Percentiles rank a stretch among this genome's conserved stretches.
phyloP scores from a whole-genome alignment of 2,329 filamentous ascomycete species.

The Colletotrichum tanaceti region DNA sequence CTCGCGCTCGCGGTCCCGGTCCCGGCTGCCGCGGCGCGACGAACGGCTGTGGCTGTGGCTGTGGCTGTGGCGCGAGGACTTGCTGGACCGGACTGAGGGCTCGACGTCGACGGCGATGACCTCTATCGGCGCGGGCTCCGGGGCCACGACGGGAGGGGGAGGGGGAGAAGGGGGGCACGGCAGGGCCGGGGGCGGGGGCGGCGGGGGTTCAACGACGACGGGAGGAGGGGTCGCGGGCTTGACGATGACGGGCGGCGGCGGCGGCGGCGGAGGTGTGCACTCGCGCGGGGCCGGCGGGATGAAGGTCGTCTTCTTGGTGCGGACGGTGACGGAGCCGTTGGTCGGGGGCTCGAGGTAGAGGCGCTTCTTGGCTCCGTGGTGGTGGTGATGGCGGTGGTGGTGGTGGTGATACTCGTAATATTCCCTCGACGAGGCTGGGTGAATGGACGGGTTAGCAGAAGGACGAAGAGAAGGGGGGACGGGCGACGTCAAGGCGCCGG shows the following conservation, averaged over 20 bases:
- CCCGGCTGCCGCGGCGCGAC: conserved; percentile 42
- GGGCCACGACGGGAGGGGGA: conserved; percentile 38
- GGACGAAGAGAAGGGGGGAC: background rate
- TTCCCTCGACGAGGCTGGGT: conserved; percentile 37
- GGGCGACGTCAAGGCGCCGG: conserved; percentile 10
- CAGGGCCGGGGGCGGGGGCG: conserved; percentile 41
- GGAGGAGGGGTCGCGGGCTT: conserved; percentile 43
- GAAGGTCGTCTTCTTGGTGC: conserved; percentile 53
- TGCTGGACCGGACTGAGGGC: conserved; percentile 38
- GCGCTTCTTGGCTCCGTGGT: conserved; percentile 53
- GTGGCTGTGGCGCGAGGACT: conserved; percentile 40
- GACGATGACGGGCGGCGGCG: conserved; percentile 45
- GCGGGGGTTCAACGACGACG: conserved; percentile 36
- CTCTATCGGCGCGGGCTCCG: conserved; percentile 43
- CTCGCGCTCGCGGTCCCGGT: conserved; percentile 34
- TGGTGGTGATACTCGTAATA: conserved; percentile 39
- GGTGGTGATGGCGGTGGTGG: conserved; percentile 45
- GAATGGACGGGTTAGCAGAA: background rate
- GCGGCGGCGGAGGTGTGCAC: conserved; percentile 46
- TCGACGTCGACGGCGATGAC: conserved; percentile 47
- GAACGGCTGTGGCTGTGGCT: conserved; percentile 48
- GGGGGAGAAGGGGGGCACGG: conserved; percentile 46
- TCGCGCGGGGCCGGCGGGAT: conserved; percentile 50
- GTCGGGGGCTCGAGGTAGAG: conserved; percentile 57
- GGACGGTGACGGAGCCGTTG: conserved; percentile 52